Percentiles rank a stretch among this genome's conserved stretches.
Conservation (phyloP, 257 asterid genomes). For the Linaria vulgaris region DNA sequence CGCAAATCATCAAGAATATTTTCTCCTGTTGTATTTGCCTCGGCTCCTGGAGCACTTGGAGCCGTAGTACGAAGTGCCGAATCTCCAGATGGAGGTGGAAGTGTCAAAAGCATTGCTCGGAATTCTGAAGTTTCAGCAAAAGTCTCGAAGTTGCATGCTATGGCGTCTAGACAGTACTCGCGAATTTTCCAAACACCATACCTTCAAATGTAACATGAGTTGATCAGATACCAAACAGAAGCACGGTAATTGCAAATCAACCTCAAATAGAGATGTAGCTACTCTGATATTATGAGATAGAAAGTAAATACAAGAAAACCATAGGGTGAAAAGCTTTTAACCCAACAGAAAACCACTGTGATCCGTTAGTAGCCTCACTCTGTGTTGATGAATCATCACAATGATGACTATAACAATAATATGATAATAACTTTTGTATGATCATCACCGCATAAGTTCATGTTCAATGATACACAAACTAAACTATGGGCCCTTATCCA, state of each 20-base stretch:
- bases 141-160: slow-evolving; percentile 82
- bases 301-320: too few species aligned
- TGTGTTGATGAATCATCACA: neutral
- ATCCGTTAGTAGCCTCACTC: neutral
- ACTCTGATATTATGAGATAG: too few species aligned
- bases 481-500: too few species aligned
- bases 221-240: slow-evolving; percentile 21
- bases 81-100: slow-evolving; percentile 96
- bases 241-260: neutral
- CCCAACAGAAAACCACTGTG: slow-evolving; percentile 47
- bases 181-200: slow-evolving; percentile 81
- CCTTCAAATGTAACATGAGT: slow-evolving; percentile 41
- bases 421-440: neutral
- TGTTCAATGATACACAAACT: neutral
- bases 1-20: slow-evolving; percentile 77
- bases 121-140: slow-evolving; percentile 77
- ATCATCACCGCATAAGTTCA: neutral
- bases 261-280: too few species aligned
- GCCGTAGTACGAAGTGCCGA: slow-evolving; percentile 74
- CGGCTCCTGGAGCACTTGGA: slow-evolving; percentile 95
- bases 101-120: slow-evolving; percentile 80
- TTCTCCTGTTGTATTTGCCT: slow-evolving; percentile 50
- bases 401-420: neutral
- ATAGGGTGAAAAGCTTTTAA: too few species aligned
- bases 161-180: slow-evolving; percentile 75